Evolutionary conservation across 192 early-diverging fungal genomes (phyloP).

Genomic region (Podila clonocystis): DNA sequence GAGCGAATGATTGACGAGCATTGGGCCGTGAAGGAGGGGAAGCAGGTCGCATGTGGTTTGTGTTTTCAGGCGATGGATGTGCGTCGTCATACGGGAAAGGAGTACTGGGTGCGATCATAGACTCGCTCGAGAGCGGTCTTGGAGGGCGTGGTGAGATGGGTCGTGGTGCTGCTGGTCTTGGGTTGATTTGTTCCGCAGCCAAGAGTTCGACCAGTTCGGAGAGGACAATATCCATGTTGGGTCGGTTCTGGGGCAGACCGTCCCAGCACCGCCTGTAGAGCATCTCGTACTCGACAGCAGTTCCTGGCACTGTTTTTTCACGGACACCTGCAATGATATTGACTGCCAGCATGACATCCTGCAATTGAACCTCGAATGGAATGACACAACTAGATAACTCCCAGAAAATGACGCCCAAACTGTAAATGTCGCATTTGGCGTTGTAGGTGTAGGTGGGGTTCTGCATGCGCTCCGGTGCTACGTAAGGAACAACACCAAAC

Average conservation of each 20-base stretch:
- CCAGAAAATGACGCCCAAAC: conserved; percentile 56
- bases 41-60: conserved; percentile 28
- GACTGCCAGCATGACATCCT: conserved; percentile 54
- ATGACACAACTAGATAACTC: conserved; percentile 51
- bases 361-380: conserved; percentile 45
- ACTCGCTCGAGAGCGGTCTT: conserved; percentile 44
- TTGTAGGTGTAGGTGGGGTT: conserved; percentile 53
- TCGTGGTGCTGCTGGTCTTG: conserved; percentile 24
- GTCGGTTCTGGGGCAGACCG: conserved; percentile 45
- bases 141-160: conserved; percentile 41
- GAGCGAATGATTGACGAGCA: conserved; percentile 32
- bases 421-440: conserved; percentile 55
- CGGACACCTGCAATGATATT: conserved; percentile 52
- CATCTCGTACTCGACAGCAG: conserved; percentile 53
- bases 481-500: conserved; percentile 54
- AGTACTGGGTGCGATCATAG: conserved; percentile 36
- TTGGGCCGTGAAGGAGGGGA: conserved; percentile 17
- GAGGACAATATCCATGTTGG: conserved; percentile 52
- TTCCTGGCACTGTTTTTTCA: conserved; percentile 52
- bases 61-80: conserved; percentile 30
- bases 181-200: conserved; percentile 43
- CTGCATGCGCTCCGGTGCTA: conserved; percentile 54
- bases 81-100: conserved; percentile 34
- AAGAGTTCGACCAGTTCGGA: conserved; percentile 46
- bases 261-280: conserved; percentile 51